Evolutionary conservation across 495 filamentous ascomycete species (phyloP), one percentile per base, ranked within the genome.

Genomic region (Trichoderma erinaceum): DNA sequence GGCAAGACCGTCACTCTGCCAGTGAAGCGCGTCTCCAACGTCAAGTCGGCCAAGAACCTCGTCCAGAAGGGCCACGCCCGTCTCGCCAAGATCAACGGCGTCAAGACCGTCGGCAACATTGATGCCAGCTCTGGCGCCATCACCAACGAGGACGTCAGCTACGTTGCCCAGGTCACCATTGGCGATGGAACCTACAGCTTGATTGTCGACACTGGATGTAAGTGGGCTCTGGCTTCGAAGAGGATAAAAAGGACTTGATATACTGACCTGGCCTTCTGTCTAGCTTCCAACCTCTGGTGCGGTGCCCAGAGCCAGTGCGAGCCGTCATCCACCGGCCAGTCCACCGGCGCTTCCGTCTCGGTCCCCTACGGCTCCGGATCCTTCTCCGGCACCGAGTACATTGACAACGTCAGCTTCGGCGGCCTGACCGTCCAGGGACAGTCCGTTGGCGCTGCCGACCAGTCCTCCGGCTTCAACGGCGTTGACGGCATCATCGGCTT

Each of bases 401-500:
- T 67, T 35, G 77, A 78, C 67, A 71, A 41, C 15, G 69, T 78
- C 61, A 63, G 68, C 44, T 71, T 79, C 61, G 72, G 63, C 41
- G 70, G 69, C 50, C 68, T 72, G 23, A 16, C 66, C 8, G 48
- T 66, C n/a, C 46, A 43, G 8, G 41, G 41, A 6, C 73, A 74
- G 66, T 50, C 72, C 65, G 71, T 78, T 46, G 43, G 43, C 43
- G 12, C 43, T 46, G 43, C 43, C 69, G 25, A 73, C 52, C 29
- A 69, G 25, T 73, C 71, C 64, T 61, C 76, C 61, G 48, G 58
- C 16, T 76, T 74, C 68, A 71, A 66, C 41, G 69, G 66, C 2
- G 69, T 75, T 13, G 77, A 79, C 63, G 75, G 75, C 13, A 74
- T 79, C 64, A 69, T 79, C 29, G 77, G 77, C 38, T 66, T 79